phyloP scores from a whole-genome alignment of 2,329 filamentous ascomycete genomes.

The Neonectria magnoliae region DNA sequence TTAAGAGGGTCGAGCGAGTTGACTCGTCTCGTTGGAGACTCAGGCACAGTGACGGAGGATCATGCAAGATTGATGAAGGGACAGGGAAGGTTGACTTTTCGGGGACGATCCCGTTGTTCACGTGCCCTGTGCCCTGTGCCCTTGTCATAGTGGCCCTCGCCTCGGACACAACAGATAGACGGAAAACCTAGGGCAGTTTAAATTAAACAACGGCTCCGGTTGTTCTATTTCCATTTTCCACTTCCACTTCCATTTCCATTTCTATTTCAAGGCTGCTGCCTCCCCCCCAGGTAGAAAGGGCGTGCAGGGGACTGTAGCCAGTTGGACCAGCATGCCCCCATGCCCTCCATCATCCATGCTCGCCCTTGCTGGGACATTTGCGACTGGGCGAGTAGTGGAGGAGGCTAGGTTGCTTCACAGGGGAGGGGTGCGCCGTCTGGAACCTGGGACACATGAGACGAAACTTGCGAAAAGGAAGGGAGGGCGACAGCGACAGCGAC shows the following conservation, averaged over 20 bases:
- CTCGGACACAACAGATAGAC: neutral
- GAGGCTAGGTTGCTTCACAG: too few species aligned
- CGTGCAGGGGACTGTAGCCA: slow-evolving; percentile 7
- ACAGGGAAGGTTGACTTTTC: slow-evolving; percentile 14
- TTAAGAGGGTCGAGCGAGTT: neutral
- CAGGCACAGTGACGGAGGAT: slow-evolving; percentile 6
- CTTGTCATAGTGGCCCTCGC: too few species aligned
- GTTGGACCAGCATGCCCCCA: slow-evolving; percentile 5
- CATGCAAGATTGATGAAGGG: slow-evolving; percentile 25
- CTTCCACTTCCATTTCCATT: slow-evolving; percentile 23
- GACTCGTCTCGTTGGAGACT: neutral
- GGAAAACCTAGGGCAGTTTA: slow-evolving; percentile 4
- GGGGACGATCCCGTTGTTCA: slow-evolving; percentile 10
- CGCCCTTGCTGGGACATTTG: neutral
- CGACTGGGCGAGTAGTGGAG: neutral
- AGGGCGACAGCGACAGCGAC: slow-evolving; percentile 14
- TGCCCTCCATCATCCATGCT: neutral
- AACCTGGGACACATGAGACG: slow-evolving; percentile 38
- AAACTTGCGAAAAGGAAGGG: slow-evolving; percentile 28
- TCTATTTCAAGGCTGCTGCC: slow-evolving; percentile 17
- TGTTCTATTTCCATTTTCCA: slow-evolving; percentile 24
- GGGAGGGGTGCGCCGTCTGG: slow-evolving; percentile 1
- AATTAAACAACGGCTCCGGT: slow-evolving; percentile 14
- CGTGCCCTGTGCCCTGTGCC: slow-evolving; percentile 1
- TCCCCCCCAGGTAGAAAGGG: neutral